A percentile compares a stretch with the other conserved stretches of the same genome.
Evolutionary conservation across 225 moss, liverwort and hornwort species (phyloP).

Genomic region (Takakia lepidozioides): DNA sequence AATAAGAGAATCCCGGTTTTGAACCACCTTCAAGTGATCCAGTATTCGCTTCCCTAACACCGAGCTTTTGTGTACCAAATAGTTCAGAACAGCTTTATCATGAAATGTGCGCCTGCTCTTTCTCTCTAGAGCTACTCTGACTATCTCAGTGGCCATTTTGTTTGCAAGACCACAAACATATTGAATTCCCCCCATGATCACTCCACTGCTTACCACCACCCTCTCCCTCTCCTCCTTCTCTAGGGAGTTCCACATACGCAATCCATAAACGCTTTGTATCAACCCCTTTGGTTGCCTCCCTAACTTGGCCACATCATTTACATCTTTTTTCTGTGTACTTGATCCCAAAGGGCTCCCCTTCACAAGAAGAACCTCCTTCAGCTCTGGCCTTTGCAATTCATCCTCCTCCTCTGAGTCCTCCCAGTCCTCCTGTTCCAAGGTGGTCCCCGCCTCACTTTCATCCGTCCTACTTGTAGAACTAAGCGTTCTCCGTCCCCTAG

Average conservation of each 20-base stretch:
- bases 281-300: slow-evolving; percentile 28
- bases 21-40: slow-evolving; percentile 37
- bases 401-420: no score
- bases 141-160: slow-evolving; percentile 70
- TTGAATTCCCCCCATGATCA: slow-evolving; percentile 56
- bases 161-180: slow-evolving; percentile 44
- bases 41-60: slow-evolving; percentile 54
- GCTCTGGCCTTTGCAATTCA: no score
- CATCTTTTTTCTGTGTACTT: neutral
- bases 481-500: neutral
- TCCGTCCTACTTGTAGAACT: slow-evolving; percentile 7
- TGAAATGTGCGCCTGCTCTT: slow-evolving; percentile 56
- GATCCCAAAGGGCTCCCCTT: no score
- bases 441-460: neutral
- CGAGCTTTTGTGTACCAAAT: slow-evolving; percentile 72
- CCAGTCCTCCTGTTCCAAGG: no score
- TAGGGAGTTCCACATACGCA: slow-evolving; percentile 42
- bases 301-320: neutral
- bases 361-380: no score
- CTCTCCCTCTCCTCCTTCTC: slow-evolving; percentile 56
- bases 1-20: slow-evolving; percentile 44
- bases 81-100: slow-evolving; percentile 66
- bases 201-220: slow-evolving; percentile 37
- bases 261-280: slow-evolving; percentile 62
- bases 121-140: slow-evolving; percentile 52